Evolutionary conservation across 768 basidiomycete species (phyloP), one percentile per base, ranked within the genome.

Genomic region (Tricholoma flavovirens): DNA sequence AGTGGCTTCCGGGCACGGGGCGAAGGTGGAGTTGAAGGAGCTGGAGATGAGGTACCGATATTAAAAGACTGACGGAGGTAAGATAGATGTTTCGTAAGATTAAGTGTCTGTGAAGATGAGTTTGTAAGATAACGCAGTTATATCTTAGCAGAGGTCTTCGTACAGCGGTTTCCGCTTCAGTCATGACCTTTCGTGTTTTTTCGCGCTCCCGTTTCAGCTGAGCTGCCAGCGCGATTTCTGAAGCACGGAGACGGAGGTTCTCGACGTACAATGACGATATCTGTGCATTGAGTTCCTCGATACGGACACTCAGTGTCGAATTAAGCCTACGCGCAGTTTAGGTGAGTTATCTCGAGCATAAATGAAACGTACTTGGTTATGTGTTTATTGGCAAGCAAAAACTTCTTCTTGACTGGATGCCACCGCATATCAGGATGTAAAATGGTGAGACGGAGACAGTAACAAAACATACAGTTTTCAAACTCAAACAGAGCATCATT

Each of bases 371-470:
- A 91, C 90, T 92, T 93, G 22, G 90, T 91, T 67, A 93, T 93
- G 72, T 92, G 90, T 72, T 91, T 92, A 74, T 93, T 93, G 56
- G 90, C 89, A 57, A 91, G 84, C 19, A 93, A 77, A 65, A 91
- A 92, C 75, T 90, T 92, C 84, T 90, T 90, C 84, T 92, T 92
- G 77, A 92, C 90, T 93, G 54, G 60, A 71, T 60, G 67, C 70
- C 70, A 77, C 69, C 65, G 64, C 66, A 62, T 56, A 59, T 65
- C 60, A 68, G 67, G 56, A 57, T 58, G 38, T 54, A 57, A 51
- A 46, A 55, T 51, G 58, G 53, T 50, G 33, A 50, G 56, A 51
- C 29, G 8, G 14, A 26, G 54, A 53, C 38, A 46, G 59, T 60
- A 48, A 57, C n/a, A 51, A 50, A 38, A 80, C 89, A 64, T 70